phyloP scores from a whole-genome alignment of 2,329 filamentous ascomycete genomes.

The Claviceps sp. region DNA sequence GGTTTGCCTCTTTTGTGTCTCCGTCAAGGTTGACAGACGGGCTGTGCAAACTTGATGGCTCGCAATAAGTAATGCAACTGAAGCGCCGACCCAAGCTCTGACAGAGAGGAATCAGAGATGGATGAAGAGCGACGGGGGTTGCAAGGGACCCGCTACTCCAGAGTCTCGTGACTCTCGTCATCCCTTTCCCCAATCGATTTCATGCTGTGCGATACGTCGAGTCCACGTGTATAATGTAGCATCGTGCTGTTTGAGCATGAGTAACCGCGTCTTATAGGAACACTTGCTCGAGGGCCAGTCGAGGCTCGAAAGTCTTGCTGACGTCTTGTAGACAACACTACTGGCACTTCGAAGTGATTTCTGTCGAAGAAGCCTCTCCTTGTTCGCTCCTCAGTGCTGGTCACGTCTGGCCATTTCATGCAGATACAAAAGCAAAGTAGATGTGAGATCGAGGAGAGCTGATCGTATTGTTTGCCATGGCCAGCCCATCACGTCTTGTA shows the following conservation, averaged over 20 bases:
- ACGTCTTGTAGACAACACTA: background rate
- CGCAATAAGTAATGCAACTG: background rate
- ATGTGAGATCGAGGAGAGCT: background rate
- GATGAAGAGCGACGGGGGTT: background rate
- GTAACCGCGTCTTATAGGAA: background rate
- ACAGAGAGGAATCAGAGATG: background rate
- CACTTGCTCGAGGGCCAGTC: too few relatives aligned
- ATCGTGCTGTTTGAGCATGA: background rate
- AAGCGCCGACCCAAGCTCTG: background rate
- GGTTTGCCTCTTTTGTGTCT: background rate
- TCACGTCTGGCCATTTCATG: background rate
- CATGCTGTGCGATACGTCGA: background rate
- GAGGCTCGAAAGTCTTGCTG: too few relatives aligned
- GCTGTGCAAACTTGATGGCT: background rate
- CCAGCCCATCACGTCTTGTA: background rate
- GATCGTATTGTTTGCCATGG: background rate
- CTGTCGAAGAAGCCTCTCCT: too few relatives aligned
- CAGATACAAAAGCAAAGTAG: background rate
- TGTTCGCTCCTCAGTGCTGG: too few relatives aligned
- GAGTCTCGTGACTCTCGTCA: background rate
- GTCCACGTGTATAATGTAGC: background rate
- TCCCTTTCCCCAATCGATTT: background rate
- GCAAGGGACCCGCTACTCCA: background rate
- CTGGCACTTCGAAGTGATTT: too few relatives aligned
- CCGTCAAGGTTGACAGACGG: background rate